Base-by-base conservation (phyloP, 2,329 filamentous ascomycete species). In the Aspergillus pseudoviridinutans region DNA sequence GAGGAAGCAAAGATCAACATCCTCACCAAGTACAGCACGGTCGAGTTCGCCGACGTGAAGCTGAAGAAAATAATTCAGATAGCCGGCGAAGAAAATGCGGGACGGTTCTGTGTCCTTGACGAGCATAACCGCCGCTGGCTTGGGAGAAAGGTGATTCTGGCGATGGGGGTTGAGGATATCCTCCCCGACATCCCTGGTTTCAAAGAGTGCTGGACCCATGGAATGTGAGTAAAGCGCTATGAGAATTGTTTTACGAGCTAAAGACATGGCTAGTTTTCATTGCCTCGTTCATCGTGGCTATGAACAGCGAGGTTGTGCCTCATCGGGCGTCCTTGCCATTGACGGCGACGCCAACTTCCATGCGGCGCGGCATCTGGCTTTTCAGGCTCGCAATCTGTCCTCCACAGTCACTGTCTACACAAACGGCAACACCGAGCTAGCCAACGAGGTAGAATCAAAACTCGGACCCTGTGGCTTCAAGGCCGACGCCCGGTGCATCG, bases 241-340 rank as follows among this genome's bases (percentile, higher is more conserved):
- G 20, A 9, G 44, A 12, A 9, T 24, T 47, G 24, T 4, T n/a
- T 9, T 49, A 28, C 24, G 47, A 27, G 50, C 28, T 35, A 38
- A 38, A 38, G 35, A 38, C 35, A 12, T 53, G 14, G 4, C 6
- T 38, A 80, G 78, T 46, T 86, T 82, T 59, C 83, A 86, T 63
- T 87, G 84, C 60, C 76, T 86, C 2, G 84, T 81, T 61, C 87
- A 83, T 67, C 78, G 86, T 61, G 84, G 84, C 4, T 86, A 78
- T 64, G 84, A 87, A 61, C 80, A 86, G 53, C 75, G 79, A 14
- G 81, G 79, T 1, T 67, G 69, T 1, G 61, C 71, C 0, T 78
- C 78, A 0, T 76, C 76, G 0, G 82, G 81, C 1, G 67, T 84
- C 3, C 73, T 85, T 2, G 79, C 77, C 1, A 71, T 73, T 10